Base-by-base conservation (phyloP, 2,329 filamentous ascomycete genomes). In the Pyrenophora seminiperda region DNA sequence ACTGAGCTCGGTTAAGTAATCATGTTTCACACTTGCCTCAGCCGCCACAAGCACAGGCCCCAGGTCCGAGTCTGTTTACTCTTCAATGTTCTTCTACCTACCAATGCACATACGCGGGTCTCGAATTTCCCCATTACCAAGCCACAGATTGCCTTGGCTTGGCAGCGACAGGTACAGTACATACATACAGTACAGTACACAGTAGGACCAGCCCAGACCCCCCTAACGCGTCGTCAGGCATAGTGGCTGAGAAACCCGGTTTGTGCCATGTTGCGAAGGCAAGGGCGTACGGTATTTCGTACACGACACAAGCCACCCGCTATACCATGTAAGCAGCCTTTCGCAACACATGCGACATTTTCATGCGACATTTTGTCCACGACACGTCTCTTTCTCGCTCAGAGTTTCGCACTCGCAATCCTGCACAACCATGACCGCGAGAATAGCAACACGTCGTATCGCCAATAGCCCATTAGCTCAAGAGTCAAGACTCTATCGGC, bases 201-300 rank as follows among this genome's bases (percentile, higher is more conserved):
- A n/a, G n/a, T n/a, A n/a, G n/a, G n/a, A n/a, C n/a, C n/a, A 32
- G 40, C 39, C 36, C n/a, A 27, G 49, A 34, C 52, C 53, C 42
- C 51, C 37, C 30, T 34, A 50, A 46, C 43, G 58, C 54, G 61
- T 68, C 63, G 66, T 68, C 58, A 68, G 59, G 56, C 47, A 53
- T 34, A 36, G 67, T 62, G 67, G 67, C 67, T 68, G 54, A 63
- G 63, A 49, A 39, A 48, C 56, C 50, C 19, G 41, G 59, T 64
- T 54, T 43, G 62, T 62, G 46, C 47, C 60, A 52, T 38, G 36
- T 66, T 64, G 66, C 63, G 62, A 65, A 53, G 24, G 37, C 60
- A 56, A n/a, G n/a, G n/a, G n/a, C n/a, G n/a, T n/a, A n/a, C n/a
- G n/a, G n/a, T n/a, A n/a, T n/a, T 65, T 55, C 41, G 32, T 15